Percentiles rank a stretch among this genome's conserved stretches.
These are phyloP conservation scores for Yamadazyma siamensis DNA, from an alignment of 1,139 yeast species.

Conservation along the genomic window DNA sequence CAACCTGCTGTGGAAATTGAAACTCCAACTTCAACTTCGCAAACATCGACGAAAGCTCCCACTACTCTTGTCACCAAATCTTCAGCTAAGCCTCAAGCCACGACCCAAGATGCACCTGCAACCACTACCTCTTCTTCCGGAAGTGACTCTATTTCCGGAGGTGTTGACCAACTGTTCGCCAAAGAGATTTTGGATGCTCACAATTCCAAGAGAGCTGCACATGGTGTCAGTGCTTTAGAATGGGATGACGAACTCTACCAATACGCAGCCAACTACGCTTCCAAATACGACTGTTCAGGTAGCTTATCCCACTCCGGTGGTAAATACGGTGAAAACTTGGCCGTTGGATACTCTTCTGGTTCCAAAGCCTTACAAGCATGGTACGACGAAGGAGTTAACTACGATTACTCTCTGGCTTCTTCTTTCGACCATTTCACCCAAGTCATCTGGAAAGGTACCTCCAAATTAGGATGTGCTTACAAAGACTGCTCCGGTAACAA, in stretches of 20 bases:
- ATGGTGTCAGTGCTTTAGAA: slow-evolving; percentile 53
- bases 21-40: slow-evolving; percentile 3
- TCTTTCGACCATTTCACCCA: slow-evolving; percentile 75
- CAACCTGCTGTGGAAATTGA: slow-evolving; percentile 3
- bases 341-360: slow-evolving; percentile 57
- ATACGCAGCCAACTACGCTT: slow-evolving; percentile 68
- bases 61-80: slow-evolving; percentile 13
- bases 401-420: slow-evolving; percentile 44
- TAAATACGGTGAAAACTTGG: slow-evolving; percentile 83
- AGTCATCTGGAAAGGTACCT: slow-evolving; percentile 72
- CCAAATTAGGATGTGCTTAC: slow-evolving; percentile 73
- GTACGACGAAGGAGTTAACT: slow-evolving; percentile 68
- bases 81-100: slow-evolving; percentile 5
- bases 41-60: slow-evolving; percentile 8
- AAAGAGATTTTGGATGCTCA: slow-evolving; percentile 52
- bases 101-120: slow-evolving; percentile 3
- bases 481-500: slow-evolving; percentile 45
- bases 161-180: slow-evolving; percentile 31
- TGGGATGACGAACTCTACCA: slow-evolving; percentile 64
- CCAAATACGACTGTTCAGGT: slow-evolving; percentile 66
- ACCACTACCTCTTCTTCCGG: slow-evolving; percentile 5
- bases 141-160: slow-evolving; percentile 13
- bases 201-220: slow-evolving; percentile 65
- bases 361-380: slow-evolving; percentile 72
- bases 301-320: slow-evolving; percentile 71